phyloP scores from a whole-genome alignment of 2,329 filamentous ascomycete genomes.

The Colletotrichum filicis region DNA sequence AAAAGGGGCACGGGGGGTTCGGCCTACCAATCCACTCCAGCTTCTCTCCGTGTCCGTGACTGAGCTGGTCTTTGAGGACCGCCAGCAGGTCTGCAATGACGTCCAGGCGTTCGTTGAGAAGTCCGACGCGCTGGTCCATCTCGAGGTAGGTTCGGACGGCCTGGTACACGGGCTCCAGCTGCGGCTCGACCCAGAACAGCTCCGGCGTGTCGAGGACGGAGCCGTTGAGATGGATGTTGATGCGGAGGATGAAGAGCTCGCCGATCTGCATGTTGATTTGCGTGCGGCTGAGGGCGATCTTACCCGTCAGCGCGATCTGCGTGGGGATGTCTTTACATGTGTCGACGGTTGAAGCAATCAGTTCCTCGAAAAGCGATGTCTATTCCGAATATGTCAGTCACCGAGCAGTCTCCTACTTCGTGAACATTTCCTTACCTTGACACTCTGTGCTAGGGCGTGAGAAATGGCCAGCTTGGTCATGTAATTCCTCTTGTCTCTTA shows the following conservation, averaged over 20 bases:
- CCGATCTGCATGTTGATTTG: constrained; percentile 99
- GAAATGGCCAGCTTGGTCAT: constrained; percentile 98
- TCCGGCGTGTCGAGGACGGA: constrained; percentile 97
- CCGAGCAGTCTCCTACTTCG: not conserved
- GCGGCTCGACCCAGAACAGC: constrained; percentile 97
- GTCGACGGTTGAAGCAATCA: constrained; percentile 93
- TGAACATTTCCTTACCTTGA: constrained; percentile 71
- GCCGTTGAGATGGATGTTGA: constrained; percentile 98
- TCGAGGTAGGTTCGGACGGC: constrained; percentile 95
- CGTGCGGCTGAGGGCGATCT: constrained; percentile 85
- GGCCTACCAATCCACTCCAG: constrained; percentile 87
- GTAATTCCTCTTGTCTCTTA: constrained; percentile 94
- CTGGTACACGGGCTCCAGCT: constrained; percentile 95
- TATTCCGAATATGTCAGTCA: constrained; percentile 42
- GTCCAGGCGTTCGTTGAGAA: constrained; percentile 89
- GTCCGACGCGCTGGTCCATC: constrained; percentile 93
- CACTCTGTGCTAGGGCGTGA: constrained; percentile 93
- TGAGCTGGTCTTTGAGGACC: constrained; percentile 94
- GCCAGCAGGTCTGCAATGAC: constrained; percentile 94
- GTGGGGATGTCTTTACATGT: constrained; percentile 92
- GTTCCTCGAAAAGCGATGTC: constrained; percentile 95
- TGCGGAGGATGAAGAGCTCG: constrained; percentile 95
- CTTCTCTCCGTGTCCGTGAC: constrained; percentile 91
- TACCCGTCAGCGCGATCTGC: constrained; percentile 91
- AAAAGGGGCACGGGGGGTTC: not conserved